Evolutionary conservation across 768 basidiomycete genomes (phyloP).

Genomic region (Amanita pallidorosea): DNA sequence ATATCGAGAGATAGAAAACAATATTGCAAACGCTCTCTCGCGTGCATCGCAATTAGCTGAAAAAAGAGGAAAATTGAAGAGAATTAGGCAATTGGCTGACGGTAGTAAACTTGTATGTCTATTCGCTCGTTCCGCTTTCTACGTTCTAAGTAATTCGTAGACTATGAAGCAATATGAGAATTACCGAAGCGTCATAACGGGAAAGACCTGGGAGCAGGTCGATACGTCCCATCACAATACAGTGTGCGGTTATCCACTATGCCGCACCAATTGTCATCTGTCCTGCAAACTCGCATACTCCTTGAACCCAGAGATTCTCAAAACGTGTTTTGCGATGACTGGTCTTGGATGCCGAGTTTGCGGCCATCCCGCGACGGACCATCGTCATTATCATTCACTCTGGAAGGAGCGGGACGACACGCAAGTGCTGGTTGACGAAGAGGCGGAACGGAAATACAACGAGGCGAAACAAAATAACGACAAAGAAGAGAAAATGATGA

Average conservation of each 20-base stretch:
- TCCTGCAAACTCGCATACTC: neutral
- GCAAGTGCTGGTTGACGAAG: neutral
- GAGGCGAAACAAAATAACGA: neutral
- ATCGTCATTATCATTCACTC: neutral
- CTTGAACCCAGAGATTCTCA: neutral
- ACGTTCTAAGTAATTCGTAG: neutral
- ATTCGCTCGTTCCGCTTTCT: neutral
- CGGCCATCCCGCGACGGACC: neutral
- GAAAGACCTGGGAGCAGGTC: neutral
- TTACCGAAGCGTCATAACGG: neutral
- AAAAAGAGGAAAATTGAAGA: neutral
- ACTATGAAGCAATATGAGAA: neutral
- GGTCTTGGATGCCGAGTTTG: neutral
- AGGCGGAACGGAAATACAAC: neutral
- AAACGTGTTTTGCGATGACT: neutral
- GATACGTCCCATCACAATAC: neutral
- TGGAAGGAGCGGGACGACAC: neutral
- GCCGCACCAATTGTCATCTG: neutral
- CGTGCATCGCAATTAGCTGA: conserved; percentile 6
- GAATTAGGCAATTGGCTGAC: neutral
- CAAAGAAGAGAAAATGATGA: neutral
- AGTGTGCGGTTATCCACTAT: neutral
- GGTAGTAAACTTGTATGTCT: neutral
- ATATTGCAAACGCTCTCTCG: conserved; percentile 4
- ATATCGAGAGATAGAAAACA: conserved; percentile 2